These are phyloP conservation scores for Oehlia diaphana DNA, from an alignment of 192 early-diverging fungal species.

Conservation along the genomic window DNA sequence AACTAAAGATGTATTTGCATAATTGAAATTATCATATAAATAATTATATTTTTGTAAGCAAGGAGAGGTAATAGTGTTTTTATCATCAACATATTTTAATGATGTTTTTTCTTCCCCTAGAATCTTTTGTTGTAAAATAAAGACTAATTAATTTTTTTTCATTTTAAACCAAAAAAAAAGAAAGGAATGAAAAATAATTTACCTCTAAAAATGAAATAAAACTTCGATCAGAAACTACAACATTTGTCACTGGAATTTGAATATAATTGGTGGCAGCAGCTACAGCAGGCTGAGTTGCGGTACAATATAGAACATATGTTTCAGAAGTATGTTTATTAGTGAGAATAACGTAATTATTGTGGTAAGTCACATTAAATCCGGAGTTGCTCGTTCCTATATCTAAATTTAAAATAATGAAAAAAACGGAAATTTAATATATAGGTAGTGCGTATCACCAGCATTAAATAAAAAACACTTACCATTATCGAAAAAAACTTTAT, in stretches of 20 bases:
- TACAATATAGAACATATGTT: conserved; percentile 16
- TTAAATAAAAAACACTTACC: neutral
- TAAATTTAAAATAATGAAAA: neutral
- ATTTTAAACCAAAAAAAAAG: neutral
- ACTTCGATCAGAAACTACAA: neutral
- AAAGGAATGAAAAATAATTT: neutral
- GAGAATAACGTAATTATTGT: neutral
- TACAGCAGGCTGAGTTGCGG: neutral
- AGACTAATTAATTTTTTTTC: neutral
- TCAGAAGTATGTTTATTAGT: neutral
- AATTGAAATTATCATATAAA: neutral
- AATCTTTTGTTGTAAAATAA: neutral
- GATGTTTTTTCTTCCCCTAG: neutral
- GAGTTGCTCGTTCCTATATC: neutral
- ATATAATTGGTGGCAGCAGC: neutral
- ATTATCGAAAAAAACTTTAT: neutral
- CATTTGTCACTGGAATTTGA: conserved; percentile 16
- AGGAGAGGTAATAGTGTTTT: neutral
- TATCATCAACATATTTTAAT: conserved; percentile 8
- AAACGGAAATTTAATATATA: neutral
- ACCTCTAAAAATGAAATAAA: conserved; percentile 23
- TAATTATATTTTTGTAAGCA: conserved; percentile 12
- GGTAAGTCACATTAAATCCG: neutral
- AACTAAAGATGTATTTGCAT: neutral
- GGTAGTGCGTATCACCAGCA: too few relatives aligned